These are phyloP conservation scores for Helminthosporium solani DNA, from an alignment of 2,329 filamentous ascomycete genomes.

Conservation along the genomic window DNA sequence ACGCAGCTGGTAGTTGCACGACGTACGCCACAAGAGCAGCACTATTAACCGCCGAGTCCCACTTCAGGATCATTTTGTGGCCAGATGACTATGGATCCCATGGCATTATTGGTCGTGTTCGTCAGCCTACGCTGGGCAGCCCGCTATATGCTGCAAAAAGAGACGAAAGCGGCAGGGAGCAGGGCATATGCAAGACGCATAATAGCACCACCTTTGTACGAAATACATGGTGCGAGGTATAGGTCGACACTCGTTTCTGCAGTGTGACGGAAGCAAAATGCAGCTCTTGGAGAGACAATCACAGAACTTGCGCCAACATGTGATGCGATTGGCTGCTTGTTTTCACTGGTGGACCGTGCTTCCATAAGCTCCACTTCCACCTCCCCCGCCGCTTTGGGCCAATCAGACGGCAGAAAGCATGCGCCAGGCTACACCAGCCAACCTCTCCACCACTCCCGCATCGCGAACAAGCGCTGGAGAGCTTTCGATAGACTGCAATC, in stretches of 20 bases:
- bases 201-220: slow-evolving; percentile 9
- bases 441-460: slow-evolving; percentile 34
- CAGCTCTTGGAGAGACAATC: slow-evolving; percentile 25
- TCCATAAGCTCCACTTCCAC: slow-evolving; percentile 16
- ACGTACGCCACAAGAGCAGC: slow-evolving; percentile 23
- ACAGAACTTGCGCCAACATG: slow-evolving; percentile 21
- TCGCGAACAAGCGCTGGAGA: slow-evolving; percentile 37
- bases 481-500: slow-evolving; percentile 40
- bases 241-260: slow-evolving; percentile 21
- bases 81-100: slow-evolving; percentile 12
- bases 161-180: slow-evolving; percentile 27
- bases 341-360: slow-evolving; percentile 30
- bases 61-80: slow-evolving; percentile 32
- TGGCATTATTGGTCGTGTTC: slow-evolving; percentile 19
- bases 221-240: too few relatives aligned
- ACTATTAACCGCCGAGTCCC: slow-evolving; percentile 38
- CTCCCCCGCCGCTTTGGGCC: slow-evolving; percentile 24
- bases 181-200: slow-evolving; percentile 13
- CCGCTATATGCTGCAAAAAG: slow-evolving; percentile 35
- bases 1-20: slow-evolving; percentile 22
- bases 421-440: slow-evolving; percentile 29
- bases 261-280: slow-evolving; percentile 34
- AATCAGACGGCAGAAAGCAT: slow-evolving; percentile 15
- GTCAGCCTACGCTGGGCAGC: slow-evolving; percentile 12
- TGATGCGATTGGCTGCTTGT: slow-evolving; percentile 29